These are phyloP conservation scores for Arachnomyces sp. DNA, from an alignment of 2,329 filamentous ascomycete species.

Conservation along the genomic window DNA sequence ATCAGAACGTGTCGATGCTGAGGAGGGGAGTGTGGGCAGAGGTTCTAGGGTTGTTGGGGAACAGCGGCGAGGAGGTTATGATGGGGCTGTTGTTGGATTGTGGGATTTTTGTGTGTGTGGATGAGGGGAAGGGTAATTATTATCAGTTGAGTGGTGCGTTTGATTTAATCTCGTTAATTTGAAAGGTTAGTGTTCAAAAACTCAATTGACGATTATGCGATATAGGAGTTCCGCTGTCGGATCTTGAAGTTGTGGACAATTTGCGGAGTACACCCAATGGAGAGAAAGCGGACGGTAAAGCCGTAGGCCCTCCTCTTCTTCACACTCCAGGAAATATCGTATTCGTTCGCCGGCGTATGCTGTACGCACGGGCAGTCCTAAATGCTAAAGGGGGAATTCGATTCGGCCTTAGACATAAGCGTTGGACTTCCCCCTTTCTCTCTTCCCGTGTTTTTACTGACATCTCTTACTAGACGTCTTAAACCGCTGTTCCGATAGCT, in stretches of 20 bases:
- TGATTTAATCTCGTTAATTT: background rate
- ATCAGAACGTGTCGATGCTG: constrained; percentile 61
- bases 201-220: background rate
- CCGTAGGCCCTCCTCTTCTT: constrained; percentile 5
- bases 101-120: constrained; percentile 63
- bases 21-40: constrained; percentile 68
- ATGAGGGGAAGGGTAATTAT: constrained; percentile 56
- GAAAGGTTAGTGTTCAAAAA: background rate
- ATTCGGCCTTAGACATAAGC: constrained; percentile 72
- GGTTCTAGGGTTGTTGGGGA: constrained; percentile 65
- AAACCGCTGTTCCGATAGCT: constrained; percentile 55
- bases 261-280: background rate
- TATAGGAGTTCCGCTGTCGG: constrained; percentile 6
- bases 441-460: constrained; percentile 7
- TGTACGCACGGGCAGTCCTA: constrained; percentile 70
- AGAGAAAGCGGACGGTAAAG: background rate
- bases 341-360: constrained; percentile 74
- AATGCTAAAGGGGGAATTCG: constrained; percentile 61
- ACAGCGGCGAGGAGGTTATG: constrained; percentile 69
- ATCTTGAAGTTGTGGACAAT: constrained; percentile 5
- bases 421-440: constrained; percentile 45
- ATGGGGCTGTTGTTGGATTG: constrained; percentile 68
- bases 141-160: constrained; percentile 68
- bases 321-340: constrained; percentile 51
- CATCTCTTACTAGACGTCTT: constrained; percentile 59